Evolutionary conservation across 306 rosid species (phyloP).

Genomic region (Arachis stenosperma): DNA sequence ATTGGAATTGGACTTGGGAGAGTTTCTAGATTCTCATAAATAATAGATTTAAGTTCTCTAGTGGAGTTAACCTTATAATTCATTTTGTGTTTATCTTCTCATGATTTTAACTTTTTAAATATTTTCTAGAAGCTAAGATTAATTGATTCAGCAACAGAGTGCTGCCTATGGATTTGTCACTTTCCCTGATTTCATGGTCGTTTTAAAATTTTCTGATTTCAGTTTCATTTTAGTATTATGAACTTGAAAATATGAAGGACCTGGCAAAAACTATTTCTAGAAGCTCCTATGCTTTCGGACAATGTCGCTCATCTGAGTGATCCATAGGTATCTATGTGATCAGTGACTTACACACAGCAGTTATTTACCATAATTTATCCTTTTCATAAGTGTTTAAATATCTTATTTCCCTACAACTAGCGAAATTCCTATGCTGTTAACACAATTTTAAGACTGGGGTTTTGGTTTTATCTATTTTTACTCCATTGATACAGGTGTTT

Average conservation of each 20-base stretch:
- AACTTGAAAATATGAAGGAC: slow-evolving; percentile 18
- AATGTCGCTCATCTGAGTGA: slow-evolving; percentile 22
- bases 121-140: slow-evolving; percentile 9
- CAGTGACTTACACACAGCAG: background rate
- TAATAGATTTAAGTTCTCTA: slow-evolving; percentile 1
- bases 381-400: slow-evolving; percentile 1
- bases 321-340: slow-evolving; percentile 7
- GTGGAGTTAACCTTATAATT: slow-evolving; percentile 2
- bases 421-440: slow-evolving; percentile 5
- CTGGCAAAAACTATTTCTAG: background rate
- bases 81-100: slow-evolving; percentile 17
- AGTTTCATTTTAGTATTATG: slow-evolving; percentile 19
- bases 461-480: slow-evolving; percentile 32
- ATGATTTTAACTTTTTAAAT: background rate
- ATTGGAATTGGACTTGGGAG: too few species aligned
- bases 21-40: background rate
- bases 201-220: background rate
- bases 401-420: slow-evolving; percentile 20
- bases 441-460: background rate
- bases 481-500: slow-evolving; percentile 56
- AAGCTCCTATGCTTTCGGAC: slow-evolving; percentile 29
- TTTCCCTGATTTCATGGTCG: too few species aligned
- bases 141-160: background rate
- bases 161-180: slow-evolving; percentile 11
- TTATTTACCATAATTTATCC: slow-evolving; percentile 16